These are phyloP conservation scores for Candida tammaniensis DNA, from an alignment of 805 yeast species.

Conservation along the genomic window DNA sequence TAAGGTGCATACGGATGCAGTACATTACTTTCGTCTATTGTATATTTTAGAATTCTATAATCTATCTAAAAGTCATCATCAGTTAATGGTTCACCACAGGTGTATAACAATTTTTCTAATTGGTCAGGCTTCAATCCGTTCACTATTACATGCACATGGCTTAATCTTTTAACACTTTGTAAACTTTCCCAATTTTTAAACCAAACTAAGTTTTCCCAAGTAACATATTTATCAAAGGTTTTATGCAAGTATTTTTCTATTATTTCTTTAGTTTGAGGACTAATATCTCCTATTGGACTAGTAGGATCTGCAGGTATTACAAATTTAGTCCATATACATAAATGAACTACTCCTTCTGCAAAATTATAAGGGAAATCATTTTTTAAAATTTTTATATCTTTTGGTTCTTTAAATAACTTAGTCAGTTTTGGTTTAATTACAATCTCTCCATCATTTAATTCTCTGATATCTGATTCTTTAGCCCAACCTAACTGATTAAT, in stretches of 20 bases:
- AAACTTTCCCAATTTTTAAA: conserved; percentile 69
- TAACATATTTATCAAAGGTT: conserved; percentile 47
- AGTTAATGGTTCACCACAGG: conserved; percentile 16
- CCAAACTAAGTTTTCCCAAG: conserved; percentile 51
- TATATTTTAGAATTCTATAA: conserved; percentile 1
- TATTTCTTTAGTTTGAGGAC: conserved; percentile 33
- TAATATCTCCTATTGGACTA: conserved; percentile 51
- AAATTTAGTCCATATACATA: conserved; percentile 67
- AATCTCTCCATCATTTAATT: conserved; percentile 16
- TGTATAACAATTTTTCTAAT: conserved; percentile 14
- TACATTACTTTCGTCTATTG: too few relatives aligned
- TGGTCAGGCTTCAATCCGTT: conserved; percentile 33
- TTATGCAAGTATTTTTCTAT: conserved; percentile 46
- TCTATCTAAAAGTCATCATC: conserved; percentile 7
- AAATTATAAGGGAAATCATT: conserved; percentile 72
- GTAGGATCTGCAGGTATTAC: conserved; percentile 50
- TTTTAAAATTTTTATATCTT: conserved; percentile 44
- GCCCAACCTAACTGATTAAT: conserved; percentile 52
- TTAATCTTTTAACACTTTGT: conserved; percentile 64
- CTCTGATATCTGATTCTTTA: conserved; percentile 22
- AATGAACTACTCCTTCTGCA: conserved; percentile 48
- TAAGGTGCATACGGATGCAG: too few relatives aligned
- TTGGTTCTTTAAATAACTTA: conserved; percentile 37
- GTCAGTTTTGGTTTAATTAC: conserved; percentile 10
- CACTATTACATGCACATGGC: conserved; percentile 68